These are phyloP conservation scores for Floccularia luteovirens DNA, from an alignment of 768 basidiomycete genomes.

Conservation along the genomic window DNA sequence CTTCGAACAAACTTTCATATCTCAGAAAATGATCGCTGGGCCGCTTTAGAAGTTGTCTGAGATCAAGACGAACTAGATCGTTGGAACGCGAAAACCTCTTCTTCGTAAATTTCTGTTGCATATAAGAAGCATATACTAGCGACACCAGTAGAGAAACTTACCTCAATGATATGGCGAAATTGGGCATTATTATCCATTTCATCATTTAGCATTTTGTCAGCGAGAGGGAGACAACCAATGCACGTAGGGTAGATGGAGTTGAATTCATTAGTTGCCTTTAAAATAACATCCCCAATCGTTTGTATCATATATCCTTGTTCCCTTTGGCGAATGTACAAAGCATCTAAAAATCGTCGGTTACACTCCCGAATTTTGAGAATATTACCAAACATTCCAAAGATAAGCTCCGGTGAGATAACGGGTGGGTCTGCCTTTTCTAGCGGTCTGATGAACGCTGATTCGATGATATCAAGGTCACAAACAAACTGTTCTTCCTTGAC, in stretches of 20 bases:
- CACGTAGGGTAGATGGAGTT: constrained; percentile 79
- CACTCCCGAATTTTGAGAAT: constrained; percentile 78
- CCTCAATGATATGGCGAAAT: constrained; percentile 83
- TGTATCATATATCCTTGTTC: constrained; percentile 81
- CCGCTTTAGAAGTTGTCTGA: constrained; percentile 73
- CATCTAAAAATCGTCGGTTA: constrained; percentile 73
- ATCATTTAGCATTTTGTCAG: constrained; percentile 80
- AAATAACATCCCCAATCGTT: constrained; percentile 82
- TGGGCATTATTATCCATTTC: constrained; percentile 79
- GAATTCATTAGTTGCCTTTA: constrained; percentile 84
- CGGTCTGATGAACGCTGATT: constrained; percentile 52
- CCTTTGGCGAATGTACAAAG: constrained; percentile 76
- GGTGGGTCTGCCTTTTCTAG: constrained; percentile 35
- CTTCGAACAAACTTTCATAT: constrained; percentile 80
- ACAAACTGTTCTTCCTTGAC: constrained; percentile 86
- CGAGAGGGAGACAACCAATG: constrained; percentile 75
- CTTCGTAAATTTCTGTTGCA: constrained; percentile 33
- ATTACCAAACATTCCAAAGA: constrained; percentile 85
- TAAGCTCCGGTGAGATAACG: constrained; percentile 57
- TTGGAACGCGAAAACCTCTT: constrained; percentile 30
- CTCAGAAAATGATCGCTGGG: constrained; percentile 80
- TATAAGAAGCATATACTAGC: neutral
- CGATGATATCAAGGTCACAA: constrained; percentile 79
- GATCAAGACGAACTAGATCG: constrained; percentile 43
- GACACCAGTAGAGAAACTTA: constrained; percentile 22